phyloP scores from a whole-genome alignment of 2,329 filamentous ascomycete species.

The Didymella keratinophila region DNA sequence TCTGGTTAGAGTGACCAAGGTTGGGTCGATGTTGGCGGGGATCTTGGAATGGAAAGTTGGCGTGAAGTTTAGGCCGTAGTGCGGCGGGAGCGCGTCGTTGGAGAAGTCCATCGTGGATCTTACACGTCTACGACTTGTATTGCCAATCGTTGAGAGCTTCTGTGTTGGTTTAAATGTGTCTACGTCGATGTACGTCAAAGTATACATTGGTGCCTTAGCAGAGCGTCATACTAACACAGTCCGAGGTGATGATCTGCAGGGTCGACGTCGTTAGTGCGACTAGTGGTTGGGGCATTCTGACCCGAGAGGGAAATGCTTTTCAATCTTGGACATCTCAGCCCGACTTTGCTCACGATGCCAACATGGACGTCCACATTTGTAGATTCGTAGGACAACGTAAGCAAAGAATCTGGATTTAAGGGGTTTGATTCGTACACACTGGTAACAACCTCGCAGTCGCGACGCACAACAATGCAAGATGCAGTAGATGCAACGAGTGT shows the following conservation, averaged over 20 bases:
- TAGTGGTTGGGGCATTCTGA: background rate
- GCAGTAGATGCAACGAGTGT: background rate
- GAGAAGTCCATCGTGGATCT: background rate
- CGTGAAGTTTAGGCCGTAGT: constrained; percentile 21
- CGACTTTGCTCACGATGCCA: background rate
- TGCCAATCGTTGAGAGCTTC: too few species aligned
- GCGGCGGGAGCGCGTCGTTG: background rate
- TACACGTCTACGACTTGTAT: too few species aligned
- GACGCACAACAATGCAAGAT: background rate
- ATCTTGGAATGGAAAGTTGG: constrained; percentile 54
- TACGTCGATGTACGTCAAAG: too few species aligned
- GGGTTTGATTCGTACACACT: background rate
- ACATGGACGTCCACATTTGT: background rate
- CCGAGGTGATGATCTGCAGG: background rate
- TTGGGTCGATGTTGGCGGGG: constrained; percentile 58
- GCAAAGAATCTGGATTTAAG: background rate
- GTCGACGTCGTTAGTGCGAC: constrained; percentile 12
- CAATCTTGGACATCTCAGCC: background rate
- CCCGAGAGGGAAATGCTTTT: background rate
- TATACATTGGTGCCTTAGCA: too few species aligned
- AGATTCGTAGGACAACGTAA: background rate
- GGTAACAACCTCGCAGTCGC: background rate
- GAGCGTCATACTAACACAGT: too few species aligned
- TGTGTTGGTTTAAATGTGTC: too few species aligned
- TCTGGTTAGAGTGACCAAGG: constrained; percentile 43